Evolutionary conservation across 2,329 filamentous ascomycete genomes (phyloP), one percentile per base, ranked within the genome.

Genomic region (Ceratocystis colombiana): DNA sequence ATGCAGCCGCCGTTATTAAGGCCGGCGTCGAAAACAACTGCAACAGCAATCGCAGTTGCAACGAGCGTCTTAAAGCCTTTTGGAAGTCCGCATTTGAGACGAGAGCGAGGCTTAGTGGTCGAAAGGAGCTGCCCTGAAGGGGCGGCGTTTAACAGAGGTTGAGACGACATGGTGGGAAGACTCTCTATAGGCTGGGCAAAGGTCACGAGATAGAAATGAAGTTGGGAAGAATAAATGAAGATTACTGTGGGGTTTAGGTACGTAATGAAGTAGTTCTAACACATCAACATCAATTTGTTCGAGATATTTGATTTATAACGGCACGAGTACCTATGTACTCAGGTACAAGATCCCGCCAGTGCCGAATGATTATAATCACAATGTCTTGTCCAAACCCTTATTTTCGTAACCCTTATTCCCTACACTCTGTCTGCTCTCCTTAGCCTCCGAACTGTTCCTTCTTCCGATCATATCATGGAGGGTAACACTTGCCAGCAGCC

Each of bases 81-180:
- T 5, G 46, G 20, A 20, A 46, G 62, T 28, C 44, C 10, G 10
- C 12, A 25, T 17, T n/a, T 53, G 62, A 12, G 44, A 28, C 17
- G 30, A 45, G 22, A 48, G 30, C 4, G 5, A 12, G 41, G 8
- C 28, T 7, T 28, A n/a, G 55, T 20, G 25, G 62, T 64, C n/a
- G 62, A 48, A 7, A 64, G 62, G 12, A 44, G 17, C 25, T 55
- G 28, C 48, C 55, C 55, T 25, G n/a, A n/a, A n/a, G 55, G 28
- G 15, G 30, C 55, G 17, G 28, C 20, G 46, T 17, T 30, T 12
- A 64, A 48, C 41, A 55, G 62, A 28, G 62, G 62, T 20, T 64
- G 62, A 53, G 62, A 64, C 46, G 46, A 55, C 62, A 64, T 64
- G 15, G 28, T 59, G 55, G 48, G 48, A 50, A 10, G 48, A 28